These are phyloP conservation scores for Aspergillus sp. DNA, from an alignment of 2,329 filamentous ascomycete genomes.

Conservation along the genomic window DNA sequence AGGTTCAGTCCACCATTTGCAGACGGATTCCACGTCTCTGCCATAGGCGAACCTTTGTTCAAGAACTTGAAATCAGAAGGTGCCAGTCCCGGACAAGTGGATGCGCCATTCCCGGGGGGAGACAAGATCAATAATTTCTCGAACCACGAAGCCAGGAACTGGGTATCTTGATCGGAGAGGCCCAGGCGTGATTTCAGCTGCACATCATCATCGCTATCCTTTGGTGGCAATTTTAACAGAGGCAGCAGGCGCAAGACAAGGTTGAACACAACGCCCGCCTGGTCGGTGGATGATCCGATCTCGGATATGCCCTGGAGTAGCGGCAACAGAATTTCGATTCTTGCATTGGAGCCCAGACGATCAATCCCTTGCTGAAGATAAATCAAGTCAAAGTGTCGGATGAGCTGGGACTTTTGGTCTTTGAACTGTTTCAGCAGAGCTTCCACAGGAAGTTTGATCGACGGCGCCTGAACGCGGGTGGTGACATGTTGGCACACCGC, in stretches of 20 bases:
- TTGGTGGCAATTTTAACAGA: slow-evolving; percentile 64
- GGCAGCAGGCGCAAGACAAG: slow-evolving; percentile 75
- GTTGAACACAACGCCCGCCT: slow-evolving; percentile 72
- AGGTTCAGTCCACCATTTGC: slow-evolving; percentile 63
- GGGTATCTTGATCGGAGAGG: slow-evolving; percentile 68
- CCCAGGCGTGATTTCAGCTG: slow-evolving; percentile 65
- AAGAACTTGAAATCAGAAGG: slow-evolving; percentile 67
- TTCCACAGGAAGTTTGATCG: slow-evolving; percentile 78
- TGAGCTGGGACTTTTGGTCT: slow-evolving; percentile 67
- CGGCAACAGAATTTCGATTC: slow-evolving; percentile 70
- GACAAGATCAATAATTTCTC: slow-evolving; percentile 72
- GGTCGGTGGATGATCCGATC: slow-evolving; percentile 53
- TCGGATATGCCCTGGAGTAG: slow-evolving; percentile 67
- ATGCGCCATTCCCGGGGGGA: slow-evolving; percentile 43
- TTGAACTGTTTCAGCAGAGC: slow-evolving; percentile 88
- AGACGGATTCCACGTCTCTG: slow-evolving; percentile 61
- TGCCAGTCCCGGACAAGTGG: slow-evolving; percentile 61
- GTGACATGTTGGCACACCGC: slow-evolving; percentile 71
- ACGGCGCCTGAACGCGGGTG: slow-evolving; percentile 59
- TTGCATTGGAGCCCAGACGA: slow-evolving; percentile 60
- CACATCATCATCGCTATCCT: slow-evolving; percentile 76
- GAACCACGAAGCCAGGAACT: slow-evolving; percentile 72
- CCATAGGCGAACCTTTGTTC: slow-evolving; percentile 54
- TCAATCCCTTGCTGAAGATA: slow-evolving; percentile 84
- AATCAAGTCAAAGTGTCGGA: slow-evolving; percentile 83